Conservation (phyloP, 352 stramenopile genomes). For the Pythium diclinum region DNA sequence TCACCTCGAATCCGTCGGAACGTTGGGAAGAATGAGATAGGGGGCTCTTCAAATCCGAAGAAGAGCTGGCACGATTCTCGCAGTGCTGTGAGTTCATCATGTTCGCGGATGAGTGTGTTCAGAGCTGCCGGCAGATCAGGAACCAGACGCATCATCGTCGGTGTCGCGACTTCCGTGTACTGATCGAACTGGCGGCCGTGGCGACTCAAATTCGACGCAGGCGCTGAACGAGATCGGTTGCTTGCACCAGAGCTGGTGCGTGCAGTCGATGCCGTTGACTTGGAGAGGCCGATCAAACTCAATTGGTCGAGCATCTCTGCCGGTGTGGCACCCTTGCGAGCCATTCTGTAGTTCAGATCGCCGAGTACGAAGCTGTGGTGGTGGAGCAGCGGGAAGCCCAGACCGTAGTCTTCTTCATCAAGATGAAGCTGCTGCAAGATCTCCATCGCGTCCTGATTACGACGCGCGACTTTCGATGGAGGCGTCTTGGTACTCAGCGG, state of each 20-base stretch:
- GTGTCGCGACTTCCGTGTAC: constrained; percentile 18
- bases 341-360: constrained; percentile 90
- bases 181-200: neutral
- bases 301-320: constrained; percentile 52
- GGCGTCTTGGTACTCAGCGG: constrained; percentile 18
- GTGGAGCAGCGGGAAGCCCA: constrained; percentile 76
- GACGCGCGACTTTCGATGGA: constrained; percentile 68
- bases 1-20: constrained; percentile 72
- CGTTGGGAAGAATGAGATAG: constrained; percentile 73
- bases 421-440: constrained; percentile 82
- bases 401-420: constrained; percentile 80
- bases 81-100: constrained; percentile 70
- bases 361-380: constrained; percentile 89
- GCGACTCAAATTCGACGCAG: neutral
- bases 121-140: constrained; percentile 24
- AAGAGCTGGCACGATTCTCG: constrained; percentile 72
- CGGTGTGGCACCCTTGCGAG: constrained; percentile 38
- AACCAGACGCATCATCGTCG: constrained; percentile 13
- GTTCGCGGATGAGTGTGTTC: constrained; percentile 45
- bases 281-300: constrained; percentile 15
- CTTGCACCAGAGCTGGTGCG: constrained; percentile 7
- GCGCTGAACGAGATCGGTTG: neutral
- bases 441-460: constrained; percentile 80
- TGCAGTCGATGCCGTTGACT: neutral
- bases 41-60: constrained; percentile 68